phyloP scores from a whole-genome alignment of 371 early-diverging fungal species.

The Chytridium lagenaria region DNA sequence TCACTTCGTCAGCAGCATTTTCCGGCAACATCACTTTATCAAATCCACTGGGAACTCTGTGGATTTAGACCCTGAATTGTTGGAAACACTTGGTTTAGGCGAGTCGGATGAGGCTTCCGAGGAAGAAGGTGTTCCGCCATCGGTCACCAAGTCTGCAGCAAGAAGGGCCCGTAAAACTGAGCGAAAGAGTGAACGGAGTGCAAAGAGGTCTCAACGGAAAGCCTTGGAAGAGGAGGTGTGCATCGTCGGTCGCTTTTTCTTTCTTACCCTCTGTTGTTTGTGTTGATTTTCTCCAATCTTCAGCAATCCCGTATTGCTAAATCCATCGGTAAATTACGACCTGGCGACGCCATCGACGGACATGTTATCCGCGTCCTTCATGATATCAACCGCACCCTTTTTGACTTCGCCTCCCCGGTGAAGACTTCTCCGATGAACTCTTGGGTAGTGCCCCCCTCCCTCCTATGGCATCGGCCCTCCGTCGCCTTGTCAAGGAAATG shows the following conservation, averaged over 20 bases:
- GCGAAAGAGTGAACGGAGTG: constrained; percentile 1
- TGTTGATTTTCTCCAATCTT: not conserved
- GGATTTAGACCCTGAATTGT: not conserved
- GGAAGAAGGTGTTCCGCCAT: not conserved
- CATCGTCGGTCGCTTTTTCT: not conserved
- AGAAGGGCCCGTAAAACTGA: not conserved
- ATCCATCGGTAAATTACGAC: not conserved
- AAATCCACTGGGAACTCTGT: not conserved
- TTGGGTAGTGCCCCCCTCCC: constrained; percentile 20
- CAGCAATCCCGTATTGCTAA: constrained; percentile 30
- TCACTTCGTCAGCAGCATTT: too few relatives aligned
- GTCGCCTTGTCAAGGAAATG: constrained; percentile 32
- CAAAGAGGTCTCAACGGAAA: not conserved
- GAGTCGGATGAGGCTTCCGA: not conserved
- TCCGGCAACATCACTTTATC: too few relatives aligned
- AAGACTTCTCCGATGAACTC: not conserved
- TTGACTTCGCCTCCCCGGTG: constrained; percentile 18
- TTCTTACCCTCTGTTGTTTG: not conserved
- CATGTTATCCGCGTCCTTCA: constrained; percentile 26
- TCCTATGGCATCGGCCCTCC: constrained; percentile 45
- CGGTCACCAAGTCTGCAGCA: not conserved
- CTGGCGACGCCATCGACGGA: constrained; percentile 23
- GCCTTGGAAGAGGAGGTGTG: constrained; percentile 1
- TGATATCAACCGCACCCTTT: constrained; percentile 31
- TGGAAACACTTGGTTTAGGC: not conserved